phyloP scores from a whole-genome alignment of 495 filamentous ascomycete genomes.

The Cercophora samala region DNA sequence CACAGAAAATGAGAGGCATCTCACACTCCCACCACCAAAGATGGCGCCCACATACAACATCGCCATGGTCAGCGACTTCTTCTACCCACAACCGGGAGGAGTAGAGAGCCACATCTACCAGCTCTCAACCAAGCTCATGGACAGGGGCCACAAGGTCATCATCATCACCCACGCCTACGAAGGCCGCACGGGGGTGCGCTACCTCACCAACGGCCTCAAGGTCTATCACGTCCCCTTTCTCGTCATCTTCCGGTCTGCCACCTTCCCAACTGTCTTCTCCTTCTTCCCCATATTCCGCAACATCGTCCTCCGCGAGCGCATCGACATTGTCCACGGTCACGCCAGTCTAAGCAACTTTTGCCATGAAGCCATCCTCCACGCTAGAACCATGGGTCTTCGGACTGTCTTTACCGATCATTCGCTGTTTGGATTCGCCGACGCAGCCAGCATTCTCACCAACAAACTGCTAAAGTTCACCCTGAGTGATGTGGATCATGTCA shows the following conservation, averaged over 20 bases:
- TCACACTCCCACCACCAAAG: conserved; percentile 15
- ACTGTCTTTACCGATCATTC: conserved; percentile 98
- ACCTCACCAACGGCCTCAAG: conserved; percentile 95
- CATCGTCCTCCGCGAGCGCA: conserved; percentile 86
- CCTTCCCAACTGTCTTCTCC: conserved; percentile 97
- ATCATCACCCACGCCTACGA: conserved; percentile 97
- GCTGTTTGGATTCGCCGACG: conserved; percentile 96
- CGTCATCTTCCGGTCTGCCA: conserved; percentile 88
- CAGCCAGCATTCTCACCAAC: conserved; percentile 92
- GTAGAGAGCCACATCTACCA: conserved; percentile 99
- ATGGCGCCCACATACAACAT: conserved; percentile 62
- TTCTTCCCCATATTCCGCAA: conserved; percentile 97
- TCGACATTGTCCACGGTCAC: conserved; percentile 97
- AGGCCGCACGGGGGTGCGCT: conserved; percentile 87
- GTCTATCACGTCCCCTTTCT: conserved; percentile 97
- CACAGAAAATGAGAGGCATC: background rate
- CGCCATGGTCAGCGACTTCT: conserved; percentile 97
- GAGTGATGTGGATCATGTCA: conserved; percentile 96
- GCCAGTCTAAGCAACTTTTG: conserved; percentile 87
- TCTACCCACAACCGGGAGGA: conserved; percentile 95
- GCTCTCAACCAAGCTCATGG: conserved; percentile 89
- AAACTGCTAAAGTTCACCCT: conserved; percentile 93
- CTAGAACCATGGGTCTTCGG: conserved; percentile 89
- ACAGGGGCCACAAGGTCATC: conserved; percentile 96
- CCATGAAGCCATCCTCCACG: conserved; percentile 92